Conservation (phyloP, 768 basidiomycete species). For the Auricularia heimuer region DNA sequence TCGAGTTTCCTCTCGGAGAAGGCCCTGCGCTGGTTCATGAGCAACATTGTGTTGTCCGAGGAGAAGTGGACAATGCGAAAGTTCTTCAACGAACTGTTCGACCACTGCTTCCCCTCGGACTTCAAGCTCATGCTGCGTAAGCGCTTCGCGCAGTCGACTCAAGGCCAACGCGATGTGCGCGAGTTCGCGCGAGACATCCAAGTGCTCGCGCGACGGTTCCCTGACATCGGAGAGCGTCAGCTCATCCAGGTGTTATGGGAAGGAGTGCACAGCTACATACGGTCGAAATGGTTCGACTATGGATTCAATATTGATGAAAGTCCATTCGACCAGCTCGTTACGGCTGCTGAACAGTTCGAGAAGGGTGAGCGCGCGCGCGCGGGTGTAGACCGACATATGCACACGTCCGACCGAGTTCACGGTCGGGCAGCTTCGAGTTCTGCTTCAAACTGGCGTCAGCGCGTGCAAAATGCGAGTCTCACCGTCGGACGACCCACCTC, state of each 20-base stretch:
- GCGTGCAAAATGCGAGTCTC: background rate
- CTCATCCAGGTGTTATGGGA: conserved; percentile 27
- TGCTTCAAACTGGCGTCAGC: no score
- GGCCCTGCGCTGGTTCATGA: conserved; percentile 25
- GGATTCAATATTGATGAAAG: conserved; percentile 20
- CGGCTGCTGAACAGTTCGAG: conserved; percentile 24
- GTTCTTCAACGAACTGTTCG: conserved; percentile 26
- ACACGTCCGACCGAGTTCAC: background rate
- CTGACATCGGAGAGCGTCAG: conserved; percentile 18
- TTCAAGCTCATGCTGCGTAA: conserved; percentile 18
- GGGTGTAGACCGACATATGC: background rate
- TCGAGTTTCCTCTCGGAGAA: conserved; percentile 20
- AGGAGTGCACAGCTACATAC: conserved; percentile 18
- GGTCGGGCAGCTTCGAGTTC: background rate
- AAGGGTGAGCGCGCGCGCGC: conserved; percentile 15
- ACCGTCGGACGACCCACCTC: background rate
- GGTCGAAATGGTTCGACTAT: conserved; percentile 21
- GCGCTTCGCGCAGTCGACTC: conserved; percentile 15
- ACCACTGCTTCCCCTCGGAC: conserved; percentile 28
- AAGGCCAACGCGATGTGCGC: conserved; percentile 19
- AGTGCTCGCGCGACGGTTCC: conserved; percentile 26
- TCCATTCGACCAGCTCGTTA: conserved; percentile 17
- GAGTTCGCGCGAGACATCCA: conserved; percentile 27
- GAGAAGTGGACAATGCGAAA: conserved; percentile 19
- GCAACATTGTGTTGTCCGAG: conserved; percentile 18